Percentiles rank a stretch among this genome's conserved stretches.
These are phyloP conservation scores for Begonia peltatifolia DNA, from an alignment of 306 rosid species.

Conservation along the genomic window DNA sequence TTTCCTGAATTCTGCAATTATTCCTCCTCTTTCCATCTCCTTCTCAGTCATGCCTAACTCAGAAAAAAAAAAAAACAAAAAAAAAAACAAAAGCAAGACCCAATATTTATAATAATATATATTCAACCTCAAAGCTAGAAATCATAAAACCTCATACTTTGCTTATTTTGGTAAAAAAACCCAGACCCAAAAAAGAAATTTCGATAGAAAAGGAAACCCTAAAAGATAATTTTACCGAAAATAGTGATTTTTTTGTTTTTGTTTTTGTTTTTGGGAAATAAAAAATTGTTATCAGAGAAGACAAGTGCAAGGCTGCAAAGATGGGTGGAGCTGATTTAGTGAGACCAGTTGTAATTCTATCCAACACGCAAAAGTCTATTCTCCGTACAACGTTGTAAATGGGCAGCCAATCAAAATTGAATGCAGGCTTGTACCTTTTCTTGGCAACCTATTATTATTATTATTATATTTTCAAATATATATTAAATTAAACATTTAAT, in stretches of 20 bases:
- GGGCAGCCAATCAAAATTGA: constrained; percentile 16
- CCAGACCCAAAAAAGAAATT: background rate
- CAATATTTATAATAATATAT: background rate
- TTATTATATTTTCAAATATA: background rate
- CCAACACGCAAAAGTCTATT: constrained; percentile 13
- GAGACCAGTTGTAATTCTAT: background rate
- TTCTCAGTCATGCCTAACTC: background rate
- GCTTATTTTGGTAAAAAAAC: background rate
- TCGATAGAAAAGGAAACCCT: no score
- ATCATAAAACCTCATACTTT: background rate
- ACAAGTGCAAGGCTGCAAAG: background rate
- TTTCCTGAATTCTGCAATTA: background rate
- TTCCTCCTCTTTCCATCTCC: background rate
- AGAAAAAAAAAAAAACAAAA: no score
- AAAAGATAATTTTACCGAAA: no score
- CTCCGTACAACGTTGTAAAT: constrained; percentile 26
- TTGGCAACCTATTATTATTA: background rate
- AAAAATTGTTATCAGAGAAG: background rate
- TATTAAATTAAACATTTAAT: no score
- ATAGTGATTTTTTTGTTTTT: background rate
- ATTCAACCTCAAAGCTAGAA: background rate
- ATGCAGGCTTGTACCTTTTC: background rate
- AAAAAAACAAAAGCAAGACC: background rate
- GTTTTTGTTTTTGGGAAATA: background rate
- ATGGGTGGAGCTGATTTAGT: background rate